Conservation (phyloP, 768 basidiomycete genomes). For the Leccinum broughii region DNA sequence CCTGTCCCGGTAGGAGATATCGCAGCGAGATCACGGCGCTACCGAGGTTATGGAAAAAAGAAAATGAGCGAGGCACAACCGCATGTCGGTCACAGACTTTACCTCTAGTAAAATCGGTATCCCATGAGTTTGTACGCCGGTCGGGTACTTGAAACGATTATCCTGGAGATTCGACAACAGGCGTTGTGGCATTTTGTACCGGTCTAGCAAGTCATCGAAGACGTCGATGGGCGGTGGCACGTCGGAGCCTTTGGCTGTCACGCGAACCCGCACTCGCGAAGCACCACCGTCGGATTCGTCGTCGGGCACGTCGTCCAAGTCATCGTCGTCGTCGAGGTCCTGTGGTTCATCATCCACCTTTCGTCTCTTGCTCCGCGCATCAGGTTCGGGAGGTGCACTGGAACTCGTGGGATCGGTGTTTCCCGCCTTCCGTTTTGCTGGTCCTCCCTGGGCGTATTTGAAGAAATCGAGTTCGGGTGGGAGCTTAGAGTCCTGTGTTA, state of each 20-base stretch:
- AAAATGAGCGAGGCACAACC: not conserved
- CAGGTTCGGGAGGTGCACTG: slow-evolving; percentile 9
- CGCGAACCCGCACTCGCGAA: slow-evolving; percentile 53
- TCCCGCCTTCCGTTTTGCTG: slow-evolving; percentile 51
- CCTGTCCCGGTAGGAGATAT: slow-evolving; percentile 98
- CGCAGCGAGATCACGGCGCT: slow-evolving; percentile 87
- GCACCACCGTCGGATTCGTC: slow-evolving; percentile 23
- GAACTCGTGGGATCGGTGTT: slow-evolving; percentile 17
- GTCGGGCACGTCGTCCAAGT: slow-evolving; percentile 23
- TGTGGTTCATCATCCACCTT: slow-evolving; percentile 30
- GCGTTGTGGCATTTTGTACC: slow-evolving; percentile 58
- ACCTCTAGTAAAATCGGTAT: slow-evolving; percentile 82
- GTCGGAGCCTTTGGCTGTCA: slow-evolving; percentile 71
- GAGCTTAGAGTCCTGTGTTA: slow-evolving; percentile 47
- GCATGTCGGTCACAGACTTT: slow-evolving; percentile 19
- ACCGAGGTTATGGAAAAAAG: not conserved
- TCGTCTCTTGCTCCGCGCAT: slow-evolving; percentile 29
- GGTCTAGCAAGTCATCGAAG: slow-evolving; percentile 59
- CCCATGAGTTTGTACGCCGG: slow-evolving; percentile 78
- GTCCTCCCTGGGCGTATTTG: slow-evolving; percentile 68
- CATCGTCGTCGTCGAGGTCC: slow-evolving; percentile 19
- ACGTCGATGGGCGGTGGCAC: slow-evolving; percentile 58
- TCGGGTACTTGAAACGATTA: slow-evolving; percentile 66
- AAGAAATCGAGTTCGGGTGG: slow-evolving; percentile 90
- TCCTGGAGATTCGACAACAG: slow-evolving; percentile 63